Base-by-base conservation (phyloP, 768 basidiomycete genomes). In the Xanthoconium purpureum region DNA sequence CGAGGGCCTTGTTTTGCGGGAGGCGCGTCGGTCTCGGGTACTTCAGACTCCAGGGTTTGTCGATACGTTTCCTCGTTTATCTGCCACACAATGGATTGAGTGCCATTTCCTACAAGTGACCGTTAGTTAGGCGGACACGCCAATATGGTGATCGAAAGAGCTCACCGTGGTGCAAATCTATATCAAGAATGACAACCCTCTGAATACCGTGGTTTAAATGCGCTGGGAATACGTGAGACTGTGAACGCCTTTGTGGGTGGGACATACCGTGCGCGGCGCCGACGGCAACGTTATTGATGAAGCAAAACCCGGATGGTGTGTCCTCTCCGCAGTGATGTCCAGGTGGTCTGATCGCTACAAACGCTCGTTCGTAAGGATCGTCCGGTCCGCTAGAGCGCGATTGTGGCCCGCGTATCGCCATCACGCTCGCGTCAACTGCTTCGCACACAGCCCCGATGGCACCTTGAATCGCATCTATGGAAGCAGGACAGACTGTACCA, bases 291-390 rank as follows among this genome's bases (percentile, higher is more conserved):
- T 98, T 99, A 61, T 98, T 98, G 32, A 97, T 81, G 63, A 95
- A 97, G 71, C 96, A 98, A 69, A 98, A 98, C 0, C 96, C 96
- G 11, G 84, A 87, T 0, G 96, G 96, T 0, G 83, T 83, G 56
- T 94, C 84, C 71, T 94, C 93, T 3, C 91, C 91, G 65, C 94
- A 96, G 63, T 98, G 94, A 76, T 97, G 94, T 2, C 96, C 95
- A 0, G 95, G 95, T 0, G 94, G 95, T 48, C 95, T 75, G 18
- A 97, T 80, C 0, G 85, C 87, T 11, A 91, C 92, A 69, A 98
- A 98, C 0, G 89, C 91, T 9, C 73, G 63, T 75, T 56, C 73
- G 50, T 38, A 71, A 43, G 37, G 62, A 60, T 47, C 50, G 10
- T 54, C 55, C 11, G 33, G 48, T 52, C 40, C 56, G 18, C 28